A percentile compares a stretch with the other conserved stretches of the same genome.
These are phyloP conservation scores for Nidularia pulvinata DNA, from an alignment of 768 basidiomycete genomes.

Conservation along the genomic window DNA sequence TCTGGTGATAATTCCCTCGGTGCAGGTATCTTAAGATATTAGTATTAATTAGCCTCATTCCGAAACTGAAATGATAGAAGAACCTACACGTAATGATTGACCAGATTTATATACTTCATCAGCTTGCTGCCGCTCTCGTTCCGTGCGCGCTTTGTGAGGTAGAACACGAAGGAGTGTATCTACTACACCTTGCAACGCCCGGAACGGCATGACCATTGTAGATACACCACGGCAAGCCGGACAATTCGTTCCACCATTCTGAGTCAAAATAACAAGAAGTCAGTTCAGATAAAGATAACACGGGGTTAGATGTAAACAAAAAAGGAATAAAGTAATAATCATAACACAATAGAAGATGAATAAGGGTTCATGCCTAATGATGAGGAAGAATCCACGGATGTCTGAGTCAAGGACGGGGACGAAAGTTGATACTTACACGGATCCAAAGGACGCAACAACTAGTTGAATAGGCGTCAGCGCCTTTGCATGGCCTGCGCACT, in stretches of 20 bases:
- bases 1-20: conserved; percentile 80
- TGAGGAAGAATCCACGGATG: no score
- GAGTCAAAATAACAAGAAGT: no score
- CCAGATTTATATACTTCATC: conserved; percentile 77
- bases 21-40: conserved; percentile 57
- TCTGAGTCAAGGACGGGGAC: no score
- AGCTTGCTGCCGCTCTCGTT: conserved; percentile 76
- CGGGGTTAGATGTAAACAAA: no score
- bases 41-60: background rate
- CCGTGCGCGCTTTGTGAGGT: conserved; percentile 66
- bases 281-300: no score
- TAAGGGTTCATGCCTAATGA: no score
- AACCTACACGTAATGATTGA: conserved; percentile 59
- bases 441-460: conserved; percentile 88
- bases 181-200: conserved; percentile 70
- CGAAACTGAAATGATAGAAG: background rate
- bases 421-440: conserved; percentile 53
- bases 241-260: conserved; percentile 88
- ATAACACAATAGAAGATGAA: no score
- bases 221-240: conserved; percentile 79
- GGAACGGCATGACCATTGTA: conserved; percentile 68
- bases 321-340: no score
- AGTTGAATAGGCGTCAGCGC: no score
- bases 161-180: conserved; percentile 72
- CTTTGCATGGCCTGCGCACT: no score